A percentile compares a stretch with the other conserved stretches of the same genome.
Evolutionary conservation across 208 protist genomes (phyloP).

Genomic region (Trypanosoma avium): DNA sequence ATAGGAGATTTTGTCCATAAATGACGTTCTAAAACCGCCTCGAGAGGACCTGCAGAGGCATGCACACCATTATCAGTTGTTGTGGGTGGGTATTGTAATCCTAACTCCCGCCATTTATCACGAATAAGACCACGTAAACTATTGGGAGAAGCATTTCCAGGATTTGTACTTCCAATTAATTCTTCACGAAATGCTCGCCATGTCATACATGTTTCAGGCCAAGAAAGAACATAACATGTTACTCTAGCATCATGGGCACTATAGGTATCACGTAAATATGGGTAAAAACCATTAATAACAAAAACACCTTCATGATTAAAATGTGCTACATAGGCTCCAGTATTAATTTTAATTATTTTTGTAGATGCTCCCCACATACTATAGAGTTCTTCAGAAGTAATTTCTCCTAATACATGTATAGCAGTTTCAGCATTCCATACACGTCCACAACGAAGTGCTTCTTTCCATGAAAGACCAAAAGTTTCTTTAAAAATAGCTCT

Average conservation of each 20-base stretch:
- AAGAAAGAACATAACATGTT: slow-evolving; percentile 68
- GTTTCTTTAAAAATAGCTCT: slow-evolving; percentile 36
- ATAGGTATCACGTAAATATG: slow-evolving; percentile 48
- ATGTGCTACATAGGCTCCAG: slow-evolving; percentile 53
- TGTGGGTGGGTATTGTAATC: slow-evolving; percentile 45
- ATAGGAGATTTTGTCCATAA: slow-evolving; percentile 48
- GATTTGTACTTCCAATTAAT: slow-evolving; percentile 62
- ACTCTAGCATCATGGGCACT: slow-evolving; percentile 33
- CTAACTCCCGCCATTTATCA: slow-evolving; percentile 50
- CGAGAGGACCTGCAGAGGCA: slow-evolving; percentile 53
- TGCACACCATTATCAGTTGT: slow-evolving; percentile 70
- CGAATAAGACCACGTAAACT: slow-evolving; percentile 57
- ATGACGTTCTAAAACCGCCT: slow-evolving; percentile 62
- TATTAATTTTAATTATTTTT: slow-evolving; percentile 33
- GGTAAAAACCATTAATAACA: slow-evolving; percentile 86
- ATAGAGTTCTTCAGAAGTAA: slow-evolving; percentile 36
- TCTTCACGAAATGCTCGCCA: slow-evolving; percentile 53
- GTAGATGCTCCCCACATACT: slow-evolving; percentile 34
- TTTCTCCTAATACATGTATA: slow-evolving; percentile 38
- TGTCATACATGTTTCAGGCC: slow-evolving; percentile 39
- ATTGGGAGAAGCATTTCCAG: slow-evolving; percentile 26
- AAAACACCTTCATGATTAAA: slow-evolving; percentile 34
- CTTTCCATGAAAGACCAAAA: slow-evolving; percentile 58
- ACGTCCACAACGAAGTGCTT: slow-evolving; percentile 41
- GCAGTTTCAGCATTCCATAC: slow-evolving; percentile 76